phyloP scores from a whole-genome alignment of 345 rosid genomes.

The Brassica cretica region DNA sequence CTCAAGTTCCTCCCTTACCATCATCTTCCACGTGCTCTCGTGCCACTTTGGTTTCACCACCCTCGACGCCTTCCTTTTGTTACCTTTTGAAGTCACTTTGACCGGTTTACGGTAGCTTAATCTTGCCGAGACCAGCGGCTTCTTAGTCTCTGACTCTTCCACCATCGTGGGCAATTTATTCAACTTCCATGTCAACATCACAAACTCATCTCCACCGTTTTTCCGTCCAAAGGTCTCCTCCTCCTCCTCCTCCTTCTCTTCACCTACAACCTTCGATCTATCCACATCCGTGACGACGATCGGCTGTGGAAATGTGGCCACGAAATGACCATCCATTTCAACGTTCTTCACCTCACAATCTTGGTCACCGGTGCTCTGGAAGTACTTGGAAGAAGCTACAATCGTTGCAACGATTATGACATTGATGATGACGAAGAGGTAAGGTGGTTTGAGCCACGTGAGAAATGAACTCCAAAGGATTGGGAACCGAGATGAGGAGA shows the following conservation, averaged over 20 bases:
- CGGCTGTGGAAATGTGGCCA: background rate
- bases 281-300: background rate
- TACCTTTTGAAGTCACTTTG: constrained; percentile 57
- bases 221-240: background rate
- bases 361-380: background rate
- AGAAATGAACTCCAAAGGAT: constrained; percentile 43
- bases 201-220: constrained; percentile 41
- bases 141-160: constrained; percentile 43
- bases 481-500: constrained; percentile 45
- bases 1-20: constrained; percentile 41
- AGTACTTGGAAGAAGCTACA: constrained; percentile 45
- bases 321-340: background rate
- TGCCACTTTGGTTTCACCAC: constrained; percentile 32
- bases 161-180: constrained; percentile 28
- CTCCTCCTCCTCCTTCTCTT: constrained; percentile 3
- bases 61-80: constrained; percentile 13
- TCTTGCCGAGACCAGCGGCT: constrained; percentile 43
- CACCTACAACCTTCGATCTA: background rate
- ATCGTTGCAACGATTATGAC: constrained; percentile 53
- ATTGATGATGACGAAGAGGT: constrained; percentile 50
- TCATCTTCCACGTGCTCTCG: constrained; percentile 16
- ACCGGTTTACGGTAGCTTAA: constrained; percentile 35
- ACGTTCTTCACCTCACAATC: background rate
- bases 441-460: constrained; percentile 64
- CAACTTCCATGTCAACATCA: constrained; percentile 39